Conservation (phyloP, 2,329 filamentous ascomycete species). For the Hypoxylon sp. region DNA sequence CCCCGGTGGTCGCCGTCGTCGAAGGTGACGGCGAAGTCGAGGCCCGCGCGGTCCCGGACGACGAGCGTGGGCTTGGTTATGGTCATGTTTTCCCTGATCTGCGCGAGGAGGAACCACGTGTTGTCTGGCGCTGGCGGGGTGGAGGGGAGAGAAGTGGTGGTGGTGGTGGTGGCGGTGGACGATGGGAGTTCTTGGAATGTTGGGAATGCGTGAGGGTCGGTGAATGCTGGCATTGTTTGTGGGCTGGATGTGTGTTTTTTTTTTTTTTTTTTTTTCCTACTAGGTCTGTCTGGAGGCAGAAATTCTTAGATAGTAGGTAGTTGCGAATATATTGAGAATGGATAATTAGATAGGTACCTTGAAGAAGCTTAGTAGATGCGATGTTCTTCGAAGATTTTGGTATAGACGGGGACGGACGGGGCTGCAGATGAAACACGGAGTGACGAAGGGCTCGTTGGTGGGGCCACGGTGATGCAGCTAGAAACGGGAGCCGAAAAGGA, state of each 20-base stretch:
- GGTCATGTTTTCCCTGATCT: conserved; percentile 54
- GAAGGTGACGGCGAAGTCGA: conserved; percentile 61
- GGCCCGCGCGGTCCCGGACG: conserved; percentile 54
- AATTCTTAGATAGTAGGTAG: too few species aligned
- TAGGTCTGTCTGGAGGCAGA: too few species aligned
- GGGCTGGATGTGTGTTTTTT: neutral
- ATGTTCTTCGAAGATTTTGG: neutral
- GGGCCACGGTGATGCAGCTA: neutral
- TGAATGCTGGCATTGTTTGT: conserved; percentile 36
- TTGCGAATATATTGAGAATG: too few species aligned
- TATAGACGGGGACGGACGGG: too few species aligned
- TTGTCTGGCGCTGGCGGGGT: neutral
- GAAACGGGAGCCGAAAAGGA: too few species aligned
- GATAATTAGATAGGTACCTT: too few species aligned
- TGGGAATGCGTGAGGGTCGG: conserved; percentile 28
- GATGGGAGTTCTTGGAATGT: conserved; percentile 36
- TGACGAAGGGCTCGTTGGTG: neutral
- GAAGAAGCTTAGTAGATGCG: too few species aligned
- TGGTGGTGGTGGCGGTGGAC: too few species aligned
- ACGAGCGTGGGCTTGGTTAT: conserved; percentile 64
- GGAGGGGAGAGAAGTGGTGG: conserved; percentile 10
- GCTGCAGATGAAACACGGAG: conserved; percentile 20
- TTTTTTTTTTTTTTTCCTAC: neutral
- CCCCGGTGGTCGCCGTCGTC: conserved; percentile 56
- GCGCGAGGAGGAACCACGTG: conserved; percentile 52